Conservation (phyloP, 495 filamentous ascomycete species). For the Paragyromitra xinjiangensis region DNA sequence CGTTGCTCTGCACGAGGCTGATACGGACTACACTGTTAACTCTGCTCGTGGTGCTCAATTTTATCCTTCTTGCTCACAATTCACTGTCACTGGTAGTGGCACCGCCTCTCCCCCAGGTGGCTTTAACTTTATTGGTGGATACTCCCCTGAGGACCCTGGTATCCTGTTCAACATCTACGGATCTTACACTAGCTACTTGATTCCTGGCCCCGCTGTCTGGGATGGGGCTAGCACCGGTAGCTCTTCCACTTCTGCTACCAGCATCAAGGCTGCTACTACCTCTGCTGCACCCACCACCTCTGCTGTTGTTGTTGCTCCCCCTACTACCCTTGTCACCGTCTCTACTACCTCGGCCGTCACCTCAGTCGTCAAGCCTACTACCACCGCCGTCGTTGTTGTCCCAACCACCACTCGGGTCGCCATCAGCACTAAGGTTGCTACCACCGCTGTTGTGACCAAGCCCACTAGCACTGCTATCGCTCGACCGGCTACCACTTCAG, state of each 20-base stretch:
- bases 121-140: slow-evolving; percentile 60
- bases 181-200: slow-evolving; percentile 57
- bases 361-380: slow-evolving; percentile 30
- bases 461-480: slow-evolving; percentile 60
- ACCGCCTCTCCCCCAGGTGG: slow-evolving; percentile 42
- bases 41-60: slow-evolving; percentile 63
- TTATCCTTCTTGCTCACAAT: slow-evolving; percentile 65
- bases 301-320: slow-evolving; percentile 1
- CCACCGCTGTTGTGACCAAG: slow-evolving; percentile 57
- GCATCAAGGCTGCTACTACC: neutral
- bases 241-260: neutral
- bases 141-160: slow-evolving; percentile 62
- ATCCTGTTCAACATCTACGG: slow-evolving; percentile 64
- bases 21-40: slow-evolving; percentile 58
- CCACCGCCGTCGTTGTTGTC: slow-evolving; percentile 8
- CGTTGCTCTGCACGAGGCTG: slow-evolving; percentile 64
- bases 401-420: slow-evolving; percentile 1
- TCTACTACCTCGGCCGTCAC: slow-evolving; percentile 2
- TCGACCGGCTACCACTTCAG: slow-evolving; percentile 54
- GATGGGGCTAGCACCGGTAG: slow-evolving; percentile 23
- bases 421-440: neutral
- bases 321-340: neutral
- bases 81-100: slow-evolving; percentile 61
- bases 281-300: neutral
- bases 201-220: slow-evolving; percentile 61